These are phyloP conservation scores for Parathielavia appendiculata DNA, from an alignment of 495 filamentous ascomycete genomes.

Conservation along the genomic window DNA sequence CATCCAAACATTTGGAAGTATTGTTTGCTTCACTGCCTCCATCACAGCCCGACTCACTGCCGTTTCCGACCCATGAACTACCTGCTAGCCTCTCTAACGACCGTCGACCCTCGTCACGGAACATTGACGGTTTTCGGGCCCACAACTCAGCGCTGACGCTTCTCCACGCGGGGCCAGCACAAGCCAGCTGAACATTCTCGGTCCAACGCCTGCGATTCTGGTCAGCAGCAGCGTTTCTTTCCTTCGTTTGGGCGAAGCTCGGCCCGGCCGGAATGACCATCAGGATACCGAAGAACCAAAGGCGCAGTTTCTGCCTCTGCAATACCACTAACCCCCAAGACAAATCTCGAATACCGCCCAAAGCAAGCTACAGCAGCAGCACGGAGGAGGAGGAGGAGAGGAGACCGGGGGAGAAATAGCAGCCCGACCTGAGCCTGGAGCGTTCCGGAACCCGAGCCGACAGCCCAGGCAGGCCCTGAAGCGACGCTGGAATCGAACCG, in stretches of 20 bases:
- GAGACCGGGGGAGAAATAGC: background rate
- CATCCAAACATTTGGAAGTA: background rate
- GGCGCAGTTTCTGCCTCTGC: background rate
- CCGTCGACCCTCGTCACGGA: background rate
- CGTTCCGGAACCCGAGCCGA: background rate
- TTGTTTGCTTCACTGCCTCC: background rate
- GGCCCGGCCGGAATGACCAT: background rate
- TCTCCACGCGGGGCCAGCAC: conserved; percentile 11
- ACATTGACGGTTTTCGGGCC: conserved; percentile 2
- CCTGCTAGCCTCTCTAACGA: background rate
- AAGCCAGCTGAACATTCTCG: conserved; percentile 9
- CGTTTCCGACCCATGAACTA: conserved; percentile 3
- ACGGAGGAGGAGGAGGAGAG: background rate
- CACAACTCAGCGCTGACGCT: conserved; percentile 2
- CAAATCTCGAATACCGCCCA: background rate
- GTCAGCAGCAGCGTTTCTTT: conserved; percentile 5
- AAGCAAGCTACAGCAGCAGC: background rate
- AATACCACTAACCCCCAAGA: background rate
- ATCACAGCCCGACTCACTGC: background rate
- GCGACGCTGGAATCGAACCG: background rate
- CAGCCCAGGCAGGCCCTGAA: background rate
- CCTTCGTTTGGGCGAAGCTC: background rate
- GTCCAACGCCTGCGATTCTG: background rate
- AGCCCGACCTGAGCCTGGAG: background rate
- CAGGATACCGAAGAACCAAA: background rate